phyloP scores from a whole-genome alignment of 2,329 filamentous ascomycete genomes.

The Penicillium polonicum region DNA sequence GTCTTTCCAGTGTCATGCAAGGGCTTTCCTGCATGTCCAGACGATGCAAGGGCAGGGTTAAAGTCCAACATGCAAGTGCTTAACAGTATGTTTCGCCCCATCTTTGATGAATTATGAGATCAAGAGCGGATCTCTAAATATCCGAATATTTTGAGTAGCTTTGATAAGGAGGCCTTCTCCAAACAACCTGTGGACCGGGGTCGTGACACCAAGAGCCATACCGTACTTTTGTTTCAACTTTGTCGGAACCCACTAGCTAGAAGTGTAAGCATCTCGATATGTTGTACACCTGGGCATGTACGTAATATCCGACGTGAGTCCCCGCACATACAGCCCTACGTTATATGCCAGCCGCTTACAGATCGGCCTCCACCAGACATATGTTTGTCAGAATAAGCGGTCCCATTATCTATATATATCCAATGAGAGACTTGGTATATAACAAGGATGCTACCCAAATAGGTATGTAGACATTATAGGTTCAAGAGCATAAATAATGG shows the following conservation, averaged over 20 bases:
- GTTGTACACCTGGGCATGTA: background rate
- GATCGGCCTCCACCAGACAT: too few species aligned
- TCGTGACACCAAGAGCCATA: background rate
- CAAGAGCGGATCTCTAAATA: background rate
- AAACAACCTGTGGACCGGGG: background rate
- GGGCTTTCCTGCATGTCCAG: background rate
- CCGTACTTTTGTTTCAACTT: background rate
- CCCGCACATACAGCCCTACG: too few species aligned
- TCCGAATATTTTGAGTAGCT: background rate
- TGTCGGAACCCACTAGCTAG: background rate
- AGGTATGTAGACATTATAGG: too few species aligned
- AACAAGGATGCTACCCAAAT: too few species aligned
- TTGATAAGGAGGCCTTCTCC: background rate
- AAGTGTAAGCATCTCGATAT: too few species aligned
- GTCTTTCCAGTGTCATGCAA: background rate
- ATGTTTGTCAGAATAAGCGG: too few species aligned
- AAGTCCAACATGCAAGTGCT: background rate
- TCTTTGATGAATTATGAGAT: background rate
- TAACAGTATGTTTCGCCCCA: background rate
- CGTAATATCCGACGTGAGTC: background rate
- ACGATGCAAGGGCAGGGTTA: background rate
- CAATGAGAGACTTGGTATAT: too few species aligned
- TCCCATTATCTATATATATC: too few species aligned
- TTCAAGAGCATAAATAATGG: too few species aligned
- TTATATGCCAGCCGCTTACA: too few species aligned